phyloP scores from a whole-genome alignment of 192 early-diverging fungal species.

The Backusella sp. region DNA sequence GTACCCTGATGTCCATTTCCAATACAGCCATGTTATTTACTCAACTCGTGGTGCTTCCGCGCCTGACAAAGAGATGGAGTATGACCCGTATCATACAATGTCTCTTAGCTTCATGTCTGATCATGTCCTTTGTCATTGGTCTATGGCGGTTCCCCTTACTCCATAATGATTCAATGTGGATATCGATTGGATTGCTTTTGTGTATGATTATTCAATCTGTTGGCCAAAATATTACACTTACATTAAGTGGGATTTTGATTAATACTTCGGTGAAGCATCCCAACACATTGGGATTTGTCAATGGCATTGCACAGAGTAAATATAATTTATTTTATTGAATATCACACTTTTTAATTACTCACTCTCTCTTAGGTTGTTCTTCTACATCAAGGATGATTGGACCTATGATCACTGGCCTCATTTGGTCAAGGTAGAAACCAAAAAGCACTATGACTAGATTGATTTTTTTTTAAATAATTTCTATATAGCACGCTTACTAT shows the following conservation, averaged over 20 bases:
- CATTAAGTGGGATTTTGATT: conserved; percentile 43
- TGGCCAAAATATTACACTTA: conserved; percentile 35
- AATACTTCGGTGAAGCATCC: conserved; percentile 43
- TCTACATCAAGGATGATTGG: conserved; percentile 40
- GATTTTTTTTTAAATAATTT: not conserved
- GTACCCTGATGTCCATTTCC: conserved; percentile 42
- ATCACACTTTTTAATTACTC: too few species aligned
- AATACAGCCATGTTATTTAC: conserved; percentile 42
- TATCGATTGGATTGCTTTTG: conserved; percentile 24
- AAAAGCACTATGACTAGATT: not conserved
- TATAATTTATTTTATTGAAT: too few species aligned
- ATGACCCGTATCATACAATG: conserved; percentile 37
- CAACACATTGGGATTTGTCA: conserved; percentile 49
- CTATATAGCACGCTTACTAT: not conserved
- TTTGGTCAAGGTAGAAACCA: conserved; percentile 55
- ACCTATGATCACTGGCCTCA: conserved; percentile 48
- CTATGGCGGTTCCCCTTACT: conserved; percentile 10
- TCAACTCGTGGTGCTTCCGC: conserved; percentile 50
- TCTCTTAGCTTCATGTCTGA: conserved; percentile 14
- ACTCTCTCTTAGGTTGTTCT: not conserved
- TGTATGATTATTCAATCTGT: conserved; percentile 22
- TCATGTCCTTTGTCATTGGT: conserved; percentile 17
- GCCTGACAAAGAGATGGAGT: conserved; percentile 44
- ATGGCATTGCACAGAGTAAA: conserved; percentile 51
- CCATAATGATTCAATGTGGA: not conserved